Percentiles rank a stretch among this genome's conserved stretches.
phyloP scores from a whole-genome alignment of 139 green algal genomes.

The Coelastrella sp. region DNA sequence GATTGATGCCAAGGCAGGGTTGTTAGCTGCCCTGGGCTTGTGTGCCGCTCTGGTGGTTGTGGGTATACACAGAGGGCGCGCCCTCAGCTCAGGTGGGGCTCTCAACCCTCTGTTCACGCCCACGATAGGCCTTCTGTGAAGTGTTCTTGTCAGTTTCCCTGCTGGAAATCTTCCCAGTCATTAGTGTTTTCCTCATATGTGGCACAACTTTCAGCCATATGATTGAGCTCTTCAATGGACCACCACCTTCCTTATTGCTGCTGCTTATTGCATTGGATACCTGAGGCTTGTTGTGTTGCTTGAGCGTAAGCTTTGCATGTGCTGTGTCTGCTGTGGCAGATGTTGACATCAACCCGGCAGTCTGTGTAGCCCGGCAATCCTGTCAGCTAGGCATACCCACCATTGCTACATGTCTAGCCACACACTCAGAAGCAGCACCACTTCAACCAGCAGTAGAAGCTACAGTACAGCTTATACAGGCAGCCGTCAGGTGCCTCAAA shows the following conservation, averaged over 20 bases:
- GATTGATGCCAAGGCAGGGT: constrained; percentile 26
- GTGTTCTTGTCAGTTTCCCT: too few species aligned
- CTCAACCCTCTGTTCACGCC: too few species aligned
- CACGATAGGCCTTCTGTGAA: too few species aligned
- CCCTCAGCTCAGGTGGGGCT: constrained; percentile 34
- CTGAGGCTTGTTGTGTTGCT: too few species aligned
- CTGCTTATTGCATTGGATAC: background rate
- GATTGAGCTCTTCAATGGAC: too few species aligned
- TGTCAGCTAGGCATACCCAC: constrained; percentile 36
- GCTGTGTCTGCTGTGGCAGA: background rate
- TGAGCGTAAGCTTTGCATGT: background rate
- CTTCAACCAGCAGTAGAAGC: constrained; percentile 34
- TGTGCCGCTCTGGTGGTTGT: constrained; percentile 31
- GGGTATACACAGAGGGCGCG: constrained; percentile 35
- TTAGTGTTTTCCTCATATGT: too few species aligned
- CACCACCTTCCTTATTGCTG: background rate
- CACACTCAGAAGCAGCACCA: constrained; percentile 8
- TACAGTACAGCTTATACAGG: constrained; percentile 13
- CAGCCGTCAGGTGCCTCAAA: constrained; percentile 1
- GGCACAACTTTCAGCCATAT: too few species aligned
- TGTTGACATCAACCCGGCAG: background rate
- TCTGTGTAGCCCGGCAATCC: constrained; percentile 2
- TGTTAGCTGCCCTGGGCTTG: constrained; percentile 23
- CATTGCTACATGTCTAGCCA: constrained; percentile 45
- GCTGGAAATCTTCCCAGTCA: too few species aligned